Percentiles rank a stretch among this genome's conserved stretches.
Conservation (phyloP, 164 flowering plant species). For the Vitis riparia region DNA sequence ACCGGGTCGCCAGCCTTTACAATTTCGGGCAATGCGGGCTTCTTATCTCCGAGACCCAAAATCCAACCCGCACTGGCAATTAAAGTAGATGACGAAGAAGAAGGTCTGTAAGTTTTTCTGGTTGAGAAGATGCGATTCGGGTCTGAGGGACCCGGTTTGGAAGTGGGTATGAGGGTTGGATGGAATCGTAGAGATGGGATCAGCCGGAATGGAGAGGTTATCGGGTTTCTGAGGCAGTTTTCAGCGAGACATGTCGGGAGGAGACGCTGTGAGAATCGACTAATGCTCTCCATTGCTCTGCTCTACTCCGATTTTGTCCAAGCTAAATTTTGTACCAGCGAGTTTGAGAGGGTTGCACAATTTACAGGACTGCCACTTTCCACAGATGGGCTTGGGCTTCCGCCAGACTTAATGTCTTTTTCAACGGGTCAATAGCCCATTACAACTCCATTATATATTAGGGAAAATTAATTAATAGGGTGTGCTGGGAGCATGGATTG, state of each 20-base stretch:
- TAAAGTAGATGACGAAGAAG: not conserved
- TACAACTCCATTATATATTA: no score
- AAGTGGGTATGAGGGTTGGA: conserved; percentile 6
- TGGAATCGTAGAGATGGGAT: conserved; percentile 6
- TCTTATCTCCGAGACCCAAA: conserved; percentile 62
- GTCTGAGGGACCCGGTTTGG: not conserved
- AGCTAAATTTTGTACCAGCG: no score
- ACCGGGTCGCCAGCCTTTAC: conserved; percentile 95
- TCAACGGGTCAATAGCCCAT: no score
- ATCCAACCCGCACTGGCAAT: conserved; percentile 69
- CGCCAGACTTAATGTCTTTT: no score
- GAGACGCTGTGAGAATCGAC: conserved; percentile 37
- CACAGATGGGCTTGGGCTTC: no score
- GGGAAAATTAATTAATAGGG: no score
- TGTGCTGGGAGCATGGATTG: no score
- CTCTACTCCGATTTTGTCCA: no score
- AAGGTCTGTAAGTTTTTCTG: conserved; percentile 24
- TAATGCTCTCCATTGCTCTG: conserved; percentile 26
- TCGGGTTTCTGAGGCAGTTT: conserved; percentile 16
- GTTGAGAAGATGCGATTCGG: not conserved
- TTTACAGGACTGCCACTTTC: no score
- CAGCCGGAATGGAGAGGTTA: no score
- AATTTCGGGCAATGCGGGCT: conserved; percentile 48
- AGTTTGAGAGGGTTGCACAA: no score
- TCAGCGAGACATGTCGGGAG: conserved; percentile 22